Percentiles rank a stretch among this genome's conserved stretches.
Evolutionary conservation across 108 stramenopile species (phyloP).

Genomic region (Nitzschia palea): DNA sequence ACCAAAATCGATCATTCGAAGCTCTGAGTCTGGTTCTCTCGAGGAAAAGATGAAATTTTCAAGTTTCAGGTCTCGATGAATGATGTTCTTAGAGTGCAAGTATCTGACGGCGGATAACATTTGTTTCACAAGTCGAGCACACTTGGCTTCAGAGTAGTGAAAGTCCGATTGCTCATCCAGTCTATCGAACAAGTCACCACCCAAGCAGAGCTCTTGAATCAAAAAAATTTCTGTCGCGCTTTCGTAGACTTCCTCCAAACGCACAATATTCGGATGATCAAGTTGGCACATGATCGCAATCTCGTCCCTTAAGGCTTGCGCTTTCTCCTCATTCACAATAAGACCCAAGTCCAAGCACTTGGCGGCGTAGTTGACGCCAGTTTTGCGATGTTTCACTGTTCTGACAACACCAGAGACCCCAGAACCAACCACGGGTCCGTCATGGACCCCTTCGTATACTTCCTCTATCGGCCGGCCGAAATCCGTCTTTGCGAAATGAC

Average conservation of each 20-base stretch:
- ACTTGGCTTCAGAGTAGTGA: slow-evolving; percentile 81
- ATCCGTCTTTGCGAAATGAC: slow-evolving; percentile 27
- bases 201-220: slow-evolving; percentile 72
- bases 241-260: slow-evolving; percentile 84
- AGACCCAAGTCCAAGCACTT: slow-evolving; percentile 77
- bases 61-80: slow-evolving; percentile 95
- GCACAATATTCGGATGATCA: slow-evolving; percentile 89
- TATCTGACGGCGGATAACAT: slow-evolving; percentile 88
- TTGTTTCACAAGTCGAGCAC: slow-evolving; percentile 79
- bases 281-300: slow-evolving; percentile 87
- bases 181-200: slow-evolving; percentile 86
- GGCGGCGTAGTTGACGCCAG: slow-evolving; percentile 78
- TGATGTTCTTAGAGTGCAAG: slow-evolving; percentile 89
- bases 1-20: slow-evolving; percentile 82
- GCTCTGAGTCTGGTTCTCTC: neutral
- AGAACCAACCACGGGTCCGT: slow-evolving; percentile 72
- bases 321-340: slow-evolving; percentile 53
- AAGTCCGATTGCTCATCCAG: slow-evolving; percentile 79
- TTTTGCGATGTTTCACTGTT: slow-evolving; percentile 65
- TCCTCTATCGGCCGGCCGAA: slow-evolving; percentile 78
- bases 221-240: slow-evolving; percentile 68
- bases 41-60: slow-evolving; percentile 51
- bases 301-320: slow-evolving; percentile 71
- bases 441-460: slow-evolving; percentile 84
- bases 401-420: slow-evolving; percentile 85